phyloP scores from a whole-genome alignment of 129 eudicot species.

The Tanacetum coccineum region DNA sequence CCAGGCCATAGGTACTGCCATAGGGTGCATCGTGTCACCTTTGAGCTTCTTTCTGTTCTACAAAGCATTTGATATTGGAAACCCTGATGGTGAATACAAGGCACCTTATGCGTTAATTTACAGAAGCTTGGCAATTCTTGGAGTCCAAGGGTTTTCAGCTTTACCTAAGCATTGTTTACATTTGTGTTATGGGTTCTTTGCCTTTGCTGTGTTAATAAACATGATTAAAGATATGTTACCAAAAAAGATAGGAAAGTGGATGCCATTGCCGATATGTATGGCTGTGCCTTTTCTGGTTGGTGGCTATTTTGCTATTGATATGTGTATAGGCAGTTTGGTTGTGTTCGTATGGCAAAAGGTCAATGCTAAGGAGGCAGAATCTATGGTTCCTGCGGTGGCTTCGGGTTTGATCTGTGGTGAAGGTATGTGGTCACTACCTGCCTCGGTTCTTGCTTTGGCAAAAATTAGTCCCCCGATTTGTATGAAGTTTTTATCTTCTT shows the following conservation, averaged over 20 bases:
- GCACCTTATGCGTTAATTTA: constrained; percentile 57
- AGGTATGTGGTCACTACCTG: too few relatives aligned
- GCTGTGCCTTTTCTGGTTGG: constrained; percentile 77
- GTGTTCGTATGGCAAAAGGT: constrained; percentile 45
- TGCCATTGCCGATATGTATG: constrained; percentile 78
- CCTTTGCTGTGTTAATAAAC: constrained; percentile 51
- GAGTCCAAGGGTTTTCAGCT: constrained; percentile 69
- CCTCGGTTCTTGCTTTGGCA: too few relatives aligned
- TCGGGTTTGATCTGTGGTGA: too few relatives aligned
- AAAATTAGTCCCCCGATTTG: too few relatives aligned
- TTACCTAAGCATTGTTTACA: constrained; percentile 66
- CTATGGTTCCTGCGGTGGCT: too few relatives aligned
- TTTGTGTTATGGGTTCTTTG: constrained; percentile 59
- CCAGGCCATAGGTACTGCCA: constrained; percentile 51
- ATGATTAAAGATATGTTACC: too few relatives aligned
- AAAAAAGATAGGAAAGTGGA: constrained; percentile 53
- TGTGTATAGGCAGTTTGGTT: constrained; percentile 45
- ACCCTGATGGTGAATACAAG: too few relatives aligned
- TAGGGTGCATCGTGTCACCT: constrained; percentile 68
- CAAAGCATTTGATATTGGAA: constrained; percentile 36
- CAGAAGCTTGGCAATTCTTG: constrained; percentile 65
- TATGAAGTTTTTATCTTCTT: too few relatives aligned
- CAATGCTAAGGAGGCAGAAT: too few relatives aligned
- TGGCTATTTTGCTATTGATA: constrained; percentile 59
- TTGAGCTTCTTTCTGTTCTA: constrained; percentile 62